Conservation (phyloP, 1,284 basidiomycete species). For the Marasmius sp. region DNA sequence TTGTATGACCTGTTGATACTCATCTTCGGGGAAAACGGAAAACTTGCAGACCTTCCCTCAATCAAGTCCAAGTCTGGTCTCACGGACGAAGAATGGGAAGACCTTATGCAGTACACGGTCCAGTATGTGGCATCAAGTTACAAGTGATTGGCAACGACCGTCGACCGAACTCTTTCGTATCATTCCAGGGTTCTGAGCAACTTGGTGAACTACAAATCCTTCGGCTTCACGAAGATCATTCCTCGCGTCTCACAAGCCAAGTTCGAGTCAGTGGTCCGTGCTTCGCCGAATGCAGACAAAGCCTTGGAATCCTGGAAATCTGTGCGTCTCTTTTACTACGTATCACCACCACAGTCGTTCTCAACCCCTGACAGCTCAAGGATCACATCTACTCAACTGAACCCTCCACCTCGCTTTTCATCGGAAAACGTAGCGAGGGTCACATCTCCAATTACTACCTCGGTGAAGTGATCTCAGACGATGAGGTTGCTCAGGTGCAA, state of each 20-base stretch:
- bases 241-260: slow-evolving; percentile 63
- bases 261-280: slow-evolving; percentile 63
- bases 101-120: slow-evolving; percentile 66
- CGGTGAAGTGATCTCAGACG: slow-evolving; percentile 66
- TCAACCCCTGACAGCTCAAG: slow-evolving; percentile 49
- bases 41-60: slow-evolving; percentile 53
- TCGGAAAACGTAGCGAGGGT: slow-evolving; percentile 76
- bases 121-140: slow-evolving; percentile 43
- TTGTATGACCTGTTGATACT: slow-evolving; percentile 72
- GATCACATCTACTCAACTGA: slow-evolving; percentile 66
- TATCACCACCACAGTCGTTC: slow-evolving; percentile 6
- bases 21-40: slow-evolving; percentile 61
- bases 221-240: slow-evolving; percentile 83
- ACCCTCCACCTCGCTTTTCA: slow-evolving; percentile 67
- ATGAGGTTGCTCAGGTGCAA: slow-evolving; percentile 75
- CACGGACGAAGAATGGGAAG: slow-evolving; percentile 61
- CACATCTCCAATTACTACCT: slow-evolving; percentile 84
- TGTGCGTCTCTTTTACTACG: slow-evolving; percentile 34
- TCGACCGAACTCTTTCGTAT: background rate
- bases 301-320: slow-evolving; percentile 63
- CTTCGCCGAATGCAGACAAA: slow-evolving; percentile 55
- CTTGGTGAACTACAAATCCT: slow-evolving; percentile 75
- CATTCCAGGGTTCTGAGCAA: slow-evolving; percentile 65
- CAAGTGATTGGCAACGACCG: background rate
- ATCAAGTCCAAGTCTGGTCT: slow-evolving; percentile 57